Conservation (phyloP, 345 rosid species). For the Melastoma malabathricum region DNA sequence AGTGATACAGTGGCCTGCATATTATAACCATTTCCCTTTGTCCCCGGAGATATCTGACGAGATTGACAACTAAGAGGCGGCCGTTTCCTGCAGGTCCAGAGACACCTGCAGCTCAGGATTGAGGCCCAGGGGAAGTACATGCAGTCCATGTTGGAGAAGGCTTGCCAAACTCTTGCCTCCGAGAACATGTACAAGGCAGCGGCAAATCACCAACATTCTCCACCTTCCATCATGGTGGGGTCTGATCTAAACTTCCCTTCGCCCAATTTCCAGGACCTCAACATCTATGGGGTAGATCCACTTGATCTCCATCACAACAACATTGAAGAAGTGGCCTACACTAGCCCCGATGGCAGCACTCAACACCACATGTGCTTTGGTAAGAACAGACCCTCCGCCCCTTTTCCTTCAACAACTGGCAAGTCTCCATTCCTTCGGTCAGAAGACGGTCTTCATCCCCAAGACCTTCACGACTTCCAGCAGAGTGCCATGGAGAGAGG, state of each 20-base stretch:
- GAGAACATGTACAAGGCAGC: conserved; percentile 26
- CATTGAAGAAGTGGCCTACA: too few species aligned
- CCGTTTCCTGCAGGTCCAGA: conserved; percentile 51
- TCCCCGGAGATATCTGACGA: neutral
- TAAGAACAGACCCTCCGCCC: conserved; percentile 55
- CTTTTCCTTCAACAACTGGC: conserved; percentile 27
- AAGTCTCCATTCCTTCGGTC: conserved; percentile 75
- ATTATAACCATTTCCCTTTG: neutral
- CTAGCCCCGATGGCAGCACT: conserved; percentile 17
- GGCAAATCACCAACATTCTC: neutral
- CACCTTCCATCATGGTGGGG: too few species aligned
- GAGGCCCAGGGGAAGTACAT: conserved; percentile 99
- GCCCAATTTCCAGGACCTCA: conserved; percentile 66
- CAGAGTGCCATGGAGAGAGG: conserved; percentile 31
- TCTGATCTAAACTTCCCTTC: conserved; percentile 49
- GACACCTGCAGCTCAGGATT: conserved; percentile 90
- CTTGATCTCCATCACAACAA: conserved; percentile 35
- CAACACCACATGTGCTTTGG: conserved; percentile 27
- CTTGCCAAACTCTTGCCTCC: conserved; percentile 82
- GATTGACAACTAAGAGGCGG: neutral
- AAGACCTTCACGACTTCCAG: conserved; percentile 30
- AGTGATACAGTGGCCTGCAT: too few species aligned
- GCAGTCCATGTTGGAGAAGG: conserved; percentile 92
- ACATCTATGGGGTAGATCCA: conserved; percentile 47
- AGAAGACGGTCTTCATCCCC: conserved; percentile 58